These are phyloP conservation scores for Naganishia sp. DNA, from an alignment of 1,284 basidiomycete species.

Conservation along the genomic window DNA sequence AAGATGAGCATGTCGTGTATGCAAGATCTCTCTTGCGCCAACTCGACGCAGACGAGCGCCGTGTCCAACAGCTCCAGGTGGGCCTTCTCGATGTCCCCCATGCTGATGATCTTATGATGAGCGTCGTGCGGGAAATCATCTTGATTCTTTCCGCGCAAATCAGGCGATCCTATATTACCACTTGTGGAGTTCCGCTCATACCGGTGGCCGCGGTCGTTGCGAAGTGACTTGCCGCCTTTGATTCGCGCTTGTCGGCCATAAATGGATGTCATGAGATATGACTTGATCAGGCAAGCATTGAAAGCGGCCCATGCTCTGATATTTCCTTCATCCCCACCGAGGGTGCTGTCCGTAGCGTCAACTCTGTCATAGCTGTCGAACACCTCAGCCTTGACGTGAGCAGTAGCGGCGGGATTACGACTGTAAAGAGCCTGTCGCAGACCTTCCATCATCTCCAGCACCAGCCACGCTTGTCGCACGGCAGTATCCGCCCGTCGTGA, in stretches of 20 bases:
- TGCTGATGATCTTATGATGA: neutral
- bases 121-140: neutral
- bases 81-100: neutral
- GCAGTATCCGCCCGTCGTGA: neutral
- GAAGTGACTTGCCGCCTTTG: neutral
- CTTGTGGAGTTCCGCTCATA: too few relatives aligned
- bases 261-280: neutral
- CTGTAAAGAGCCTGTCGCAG: neutral
- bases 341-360: neutral
- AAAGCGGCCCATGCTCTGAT: neutral
- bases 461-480: neutral
- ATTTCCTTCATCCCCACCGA: neutral
- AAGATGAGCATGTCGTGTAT: neutral
- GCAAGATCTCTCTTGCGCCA: neutral
- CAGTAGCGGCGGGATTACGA: too few relatives aligned
- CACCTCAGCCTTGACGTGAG: neutral
- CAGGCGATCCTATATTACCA: too few relatives aligned
- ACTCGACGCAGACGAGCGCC: neutral
- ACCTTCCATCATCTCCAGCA: neutral
- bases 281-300: neutral
- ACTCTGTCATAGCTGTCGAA: neutral
- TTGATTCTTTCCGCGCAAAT: too few relatives aligned
- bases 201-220: neutral
- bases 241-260: neutral
- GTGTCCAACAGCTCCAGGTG: neutral